Evolutionary conservation across 352 stramenopile species (phyloP).

Genomic region (Phytophthora ramorum): DNA sequence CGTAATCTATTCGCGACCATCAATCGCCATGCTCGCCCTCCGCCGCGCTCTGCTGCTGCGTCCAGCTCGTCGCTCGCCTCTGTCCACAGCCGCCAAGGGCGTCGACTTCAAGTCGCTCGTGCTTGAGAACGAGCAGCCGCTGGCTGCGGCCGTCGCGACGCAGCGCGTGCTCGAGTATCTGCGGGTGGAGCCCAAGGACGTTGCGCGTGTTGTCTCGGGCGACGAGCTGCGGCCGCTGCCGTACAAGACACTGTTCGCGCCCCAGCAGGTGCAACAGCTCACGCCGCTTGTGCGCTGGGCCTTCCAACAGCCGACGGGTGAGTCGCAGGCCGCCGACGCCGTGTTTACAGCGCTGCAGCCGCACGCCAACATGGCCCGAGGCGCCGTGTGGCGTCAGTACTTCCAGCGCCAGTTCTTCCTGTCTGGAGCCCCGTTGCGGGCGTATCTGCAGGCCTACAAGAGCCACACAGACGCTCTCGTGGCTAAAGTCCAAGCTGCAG

Average conservation of each 20-base stretch:
- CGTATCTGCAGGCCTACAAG: conserved; percentile 48
- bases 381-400: conserved; percentile 60
- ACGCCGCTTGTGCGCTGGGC: conserved; percentile 47
- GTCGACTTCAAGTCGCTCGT: conserved; percentile 35
- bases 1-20: neutral
- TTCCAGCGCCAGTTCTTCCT: conserved; percentile 74
- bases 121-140: conserved; percentile 17
- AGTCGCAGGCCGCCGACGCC: conserved; percentile 19
- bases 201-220: conserved; percentile 24
- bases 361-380: conserved; percentile 58
- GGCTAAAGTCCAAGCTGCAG: conserved; percentile 6
- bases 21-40: conserved; percentile 17
- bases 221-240: conserved; percentile 31
- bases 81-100: conserved; percentile 18
- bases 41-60: conserved; percentile 15
- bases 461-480: conserved; percentile 19
- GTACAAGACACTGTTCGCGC: conserved; percentile 40
- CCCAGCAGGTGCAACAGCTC: conserved; percentile 37
- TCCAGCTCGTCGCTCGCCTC: conserved; percentile 9
- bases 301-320: conserved; percentile 34
- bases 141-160: conserved; percentile 15
- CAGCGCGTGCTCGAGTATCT: conserved; percentile 51
- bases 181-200: conserved; percentile 22
- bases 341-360: conserved; percentile 53
- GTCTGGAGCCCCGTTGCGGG: conserved; percentile 44